Percentiles rank a stretch among this genome's conserved stretches.
Conservation (phyloP, 352 stramenopile genomes). For the Globisporangium takayamanum region DNA sequence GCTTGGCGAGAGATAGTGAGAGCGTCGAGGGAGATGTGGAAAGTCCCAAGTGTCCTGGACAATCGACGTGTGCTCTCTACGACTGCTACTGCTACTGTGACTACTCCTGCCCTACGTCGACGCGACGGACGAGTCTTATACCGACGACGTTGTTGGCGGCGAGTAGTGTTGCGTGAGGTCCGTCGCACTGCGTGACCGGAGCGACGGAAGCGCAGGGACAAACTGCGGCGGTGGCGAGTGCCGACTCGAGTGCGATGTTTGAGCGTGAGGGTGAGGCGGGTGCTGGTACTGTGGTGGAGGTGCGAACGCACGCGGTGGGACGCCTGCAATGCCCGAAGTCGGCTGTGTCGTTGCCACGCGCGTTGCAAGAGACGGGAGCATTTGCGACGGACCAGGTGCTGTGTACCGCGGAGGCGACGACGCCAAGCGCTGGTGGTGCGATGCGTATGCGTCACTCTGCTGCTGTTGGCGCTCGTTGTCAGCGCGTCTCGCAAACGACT, state of each 20-base stretch:
- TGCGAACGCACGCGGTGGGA: too few relatives aligned
- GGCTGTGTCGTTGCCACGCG: conserved; percentile 3
- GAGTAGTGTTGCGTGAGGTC: neutral
- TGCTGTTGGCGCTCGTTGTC: neutral
- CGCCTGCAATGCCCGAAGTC: neutral
- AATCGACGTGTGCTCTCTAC: too few relatives aligned
- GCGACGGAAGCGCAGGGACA: too few relatives aligned
- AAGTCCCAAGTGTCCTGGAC: too few relatives aligned
- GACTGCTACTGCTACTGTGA: too few relatives aligned
- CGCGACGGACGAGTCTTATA: neutral
- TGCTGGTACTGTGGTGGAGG: too few relatives aligned
- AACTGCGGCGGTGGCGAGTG: neutral
- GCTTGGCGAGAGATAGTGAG: too few relatives aligned
- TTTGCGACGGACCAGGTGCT: neutral
- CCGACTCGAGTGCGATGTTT: neutral
- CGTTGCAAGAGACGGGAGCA: conserved; percentile 7
- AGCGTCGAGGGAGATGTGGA: too few relatives aligned
- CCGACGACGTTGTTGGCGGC: neutral
- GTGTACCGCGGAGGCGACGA: neutral
- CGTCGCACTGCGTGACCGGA: too few relatives aligned
- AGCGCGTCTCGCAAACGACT: neutral
- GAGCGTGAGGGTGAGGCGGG: too few relatives aligned
- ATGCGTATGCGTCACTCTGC: neutral
- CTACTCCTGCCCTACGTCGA: too few relatives aligned
- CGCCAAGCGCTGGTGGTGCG: too few relatives aligned